Conservation (phyloP, 2,329 filamentous ascomycete species). For the Ophiostoma pallidulum region DNA sequence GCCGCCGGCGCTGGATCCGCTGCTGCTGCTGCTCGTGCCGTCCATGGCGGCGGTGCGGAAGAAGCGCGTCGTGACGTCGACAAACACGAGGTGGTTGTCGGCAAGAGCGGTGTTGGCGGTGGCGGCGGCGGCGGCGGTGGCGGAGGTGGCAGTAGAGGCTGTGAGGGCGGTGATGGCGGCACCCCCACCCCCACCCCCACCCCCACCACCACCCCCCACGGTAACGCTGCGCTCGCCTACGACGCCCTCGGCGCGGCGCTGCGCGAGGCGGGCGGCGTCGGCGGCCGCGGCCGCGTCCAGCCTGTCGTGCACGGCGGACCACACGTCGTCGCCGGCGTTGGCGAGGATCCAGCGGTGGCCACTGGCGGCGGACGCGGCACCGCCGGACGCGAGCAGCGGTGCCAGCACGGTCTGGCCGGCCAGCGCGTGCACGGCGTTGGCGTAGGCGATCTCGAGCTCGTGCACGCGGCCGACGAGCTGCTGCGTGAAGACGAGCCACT, state of each 20-base stretch:
- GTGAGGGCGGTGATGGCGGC: conserved; percentile 19
- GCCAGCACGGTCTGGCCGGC: conserved; percentile 41
- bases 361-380: too few relatives aligned
- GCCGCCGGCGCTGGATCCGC: too few relatives aligned
- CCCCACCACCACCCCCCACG: too few relatives aligned
- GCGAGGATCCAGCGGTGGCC: conserved; percentile 38
- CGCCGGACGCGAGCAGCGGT: not conserved
- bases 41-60: conserved; percentile 33
- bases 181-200: conserved; percentile 19
- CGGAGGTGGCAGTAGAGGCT: too few relatives aligned
- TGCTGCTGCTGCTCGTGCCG: too few relatives aligned
- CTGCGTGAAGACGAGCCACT: conserved; percentile 46
- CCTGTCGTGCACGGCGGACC: conserved; percentile 34
- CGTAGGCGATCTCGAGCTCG: conserved; percentile 46
- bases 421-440: conserved; percentile 40
- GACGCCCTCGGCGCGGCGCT: conserved; percentile 27
- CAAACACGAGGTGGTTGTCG: conserved; percentile 37
- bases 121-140: too few relatives aligned
- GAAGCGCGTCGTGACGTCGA: conserved; percentile 43
- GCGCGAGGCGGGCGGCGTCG: conserved; percentile 22
- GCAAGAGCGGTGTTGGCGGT: too few relatives aligned
- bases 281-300: conserved; percentile 34
- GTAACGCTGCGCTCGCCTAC: conserved; percentile 35
- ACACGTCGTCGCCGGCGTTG: conserved; percentile 45
- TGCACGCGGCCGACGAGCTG: conserved; percentile 45